Evolutionary conservation across 768 basidiomycete genomes (phyloP), one percentile per base, ranked within the genome.

Genomic region (Lactarius akahatsu): DNA sequence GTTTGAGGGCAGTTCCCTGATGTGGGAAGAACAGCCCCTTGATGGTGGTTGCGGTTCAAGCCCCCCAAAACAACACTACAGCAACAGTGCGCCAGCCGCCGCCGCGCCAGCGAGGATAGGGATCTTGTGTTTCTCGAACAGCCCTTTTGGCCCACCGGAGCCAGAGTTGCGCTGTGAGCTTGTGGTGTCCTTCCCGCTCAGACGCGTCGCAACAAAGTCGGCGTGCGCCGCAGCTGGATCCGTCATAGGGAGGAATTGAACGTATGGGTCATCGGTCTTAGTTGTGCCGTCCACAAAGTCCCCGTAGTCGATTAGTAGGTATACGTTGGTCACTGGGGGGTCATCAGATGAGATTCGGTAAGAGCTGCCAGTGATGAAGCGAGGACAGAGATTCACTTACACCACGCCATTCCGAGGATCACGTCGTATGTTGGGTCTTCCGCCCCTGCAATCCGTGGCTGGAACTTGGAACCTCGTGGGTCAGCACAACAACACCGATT

Each of bases 401-500:
- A 74, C 76, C 89, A 89, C 13, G 84, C 82, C 87, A 90, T 90
- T 64, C 90, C 89, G 45, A 91, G 78, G 52, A 91, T 82, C 75
- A 86, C 81, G 71, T 90, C 89, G 67, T 79, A 90, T 28, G 74
- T 79, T 40, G 82, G 77, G 47, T 80, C 81, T 57, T 76, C 72
- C 41, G 82, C 77, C 86, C 89, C 61, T 63, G 81, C 81, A 3
- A 82, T 81, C 41, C 83, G 80, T 9, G 88, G 86, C 71, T 91
- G 89, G 77, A 89, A 90, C 89, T 90, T 64, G 20, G 61, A 54
- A 43, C 4, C 5, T 50, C 36, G 30, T n/a, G 10, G n/a, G 57
- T 66, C 50, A 62, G 65, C 30, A 3, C 7, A 34, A 5, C 30
- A 38, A 50, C 45, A 59, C 10, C 38, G 10, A 32, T 15, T 11